Evolutionary conservation across 345 rosid species (phyloP), one percentile per base, ranked within the genome.

Genomic region (Citrus medica): DNA sequence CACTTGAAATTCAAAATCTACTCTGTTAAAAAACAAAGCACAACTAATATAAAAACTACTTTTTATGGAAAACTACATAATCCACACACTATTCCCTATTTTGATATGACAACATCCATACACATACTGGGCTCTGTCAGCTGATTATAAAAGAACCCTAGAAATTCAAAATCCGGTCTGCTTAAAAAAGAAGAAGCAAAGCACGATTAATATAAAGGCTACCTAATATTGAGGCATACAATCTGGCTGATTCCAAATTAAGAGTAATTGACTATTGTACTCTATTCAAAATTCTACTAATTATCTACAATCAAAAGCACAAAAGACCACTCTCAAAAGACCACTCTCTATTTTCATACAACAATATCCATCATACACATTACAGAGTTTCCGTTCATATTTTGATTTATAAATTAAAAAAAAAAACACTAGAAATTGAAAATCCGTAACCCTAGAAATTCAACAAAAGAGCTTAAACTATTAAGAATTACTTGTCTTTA

Each of bases 401-500:
- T 22, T 21, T 8, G 28, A 61, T 61, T 60, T n/a, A 58, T 9
- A 40, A 40, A 40, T 40, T 37, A 0, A 37, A 37, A 37, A 10
- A 37, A 58, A 73, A 3, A 25, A 61, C 7, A 40, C 58, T 53
- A 53, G 22, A 19, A 17, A 16, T 53, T 53, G 51, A 46, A 46
- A 46, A 53, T 53, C 22, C 22, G 7, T 53, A 59, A 73, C 27
- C 42, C 62, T 33, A 58, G 60, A 48, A 70, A 70, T 70, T 27
- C 25, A 17, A 22, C 58, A 16, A 53, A 53, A 0, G 21, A 16
- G 58, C 58, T 5, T 6, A 13, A 53, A 53, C 6, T 53, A 17
- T 53, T 53, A 53, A 68, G 22, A 14, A 38, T 82, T 80, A 94
- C 93, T 92, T 90, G 84, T 94, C 97, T 89, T 94, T 92, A 1